phyloP scores from a whole-genome alignment of 257 asterid species.

The Nicotiana otophora region DNA sequence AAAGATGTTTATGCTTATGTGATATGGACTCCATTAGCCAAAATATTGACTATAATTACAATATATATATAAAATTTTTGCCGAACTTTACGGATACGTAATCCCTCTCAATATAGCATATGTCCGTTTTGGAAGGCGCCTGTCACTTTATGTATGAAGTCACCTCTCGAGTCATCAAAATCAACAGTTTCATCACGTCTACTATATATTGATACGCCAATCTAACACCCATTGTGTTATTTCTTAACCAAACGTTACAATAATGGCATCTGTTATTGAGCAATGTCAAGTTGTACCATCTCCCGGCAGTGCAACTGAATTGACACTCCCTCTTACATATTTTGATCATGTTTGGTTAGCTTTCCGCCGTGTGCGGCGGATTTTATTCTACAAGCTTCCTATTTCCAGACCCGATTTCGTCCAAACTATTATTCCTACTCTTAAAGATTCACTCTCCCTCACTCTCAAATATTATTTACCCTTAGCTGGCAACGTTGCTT shows the following conservation, averaged over 20 bases:
- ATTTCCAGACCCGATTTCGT: background rate
- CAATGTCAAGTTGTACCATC: conserved; percentile 21
- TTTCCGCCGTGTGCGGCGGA: background rate
- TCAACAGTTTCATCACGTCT: background rate
- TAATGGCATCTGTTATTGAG: background rate
- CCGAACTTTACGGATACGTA: too few species aligned
- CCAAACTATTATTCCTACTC: conserved; percentile 14
- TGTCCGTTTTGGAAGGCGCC: too few species aligned
- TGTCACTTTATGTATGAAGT: background rate
- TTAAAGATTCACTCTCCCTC: conserved; percentile 16
- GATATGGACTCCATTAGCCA: too few species aligned
- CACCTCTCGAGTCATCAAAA: background rate
- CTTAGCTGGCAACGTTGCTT: conserved; percentile 4
- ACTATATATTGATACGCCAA: background rate
- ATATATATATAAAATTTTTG: too few species aligned
- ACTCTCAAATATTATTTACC: conserved; percentile 21
- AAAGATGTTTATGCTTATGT: too few species aligned
- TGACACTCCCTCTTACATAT: conserved; percentile 12
- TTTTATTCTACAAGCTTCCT: conserved; percentile 7
- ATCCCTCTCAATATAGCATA: too few species aligned
- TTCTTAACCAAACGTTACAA: background rate
- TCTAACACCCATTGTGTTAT: background rate
- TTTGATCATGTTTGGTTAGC: conserved; percentile 12
- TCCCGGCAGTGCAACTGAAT: background rate
- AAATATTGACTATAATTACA: too few species aligned